phyloP scores from a whole-genome alignment of 2,329 filamentous ascomycete species.

The Orbilia blumenaviensis region DNA sequence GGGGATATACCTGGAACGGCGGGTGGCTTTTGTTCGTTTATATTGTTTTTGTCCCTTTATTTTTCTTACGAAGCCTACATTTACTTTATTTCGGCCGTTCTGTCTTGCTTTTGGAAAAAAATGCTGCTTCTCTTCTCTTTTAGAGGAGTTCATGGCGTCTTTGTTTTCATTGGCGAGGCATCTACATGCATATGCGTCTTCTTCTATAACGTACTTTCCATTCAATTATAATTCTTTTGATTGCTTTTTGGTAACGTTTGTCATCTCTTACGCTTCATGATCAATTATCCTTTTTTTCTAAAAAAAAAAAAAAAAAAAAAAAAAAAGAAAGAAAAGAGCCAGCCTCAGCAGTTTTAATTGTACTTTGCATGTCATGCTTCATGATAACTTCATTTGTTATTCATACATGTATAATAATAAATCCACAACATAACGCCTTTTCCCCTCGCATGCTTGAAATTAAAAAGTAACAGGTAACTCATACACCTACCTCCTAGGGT shows the following conservation, averaged over 20 bases:
- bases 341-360: no score
- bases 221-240: not conserved
- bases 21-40: not conserved
- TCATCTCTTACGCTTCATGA: not conserved
- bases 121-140: not conserved
- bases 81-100: not conserved
- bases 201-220: not conserved
- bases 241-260: not conserved
- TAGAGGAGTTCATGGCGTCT: slow-evolving; percentile 20
- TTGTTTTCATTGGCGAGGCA: slow-evolving; percentile 6
- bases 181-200: not conserved
- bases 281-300: no score
- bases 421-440: not conserved
- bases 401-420: not conserved
- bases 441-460: not conserved
- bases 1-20: slow-evolving; percentile 8
- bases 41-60: not conserved
- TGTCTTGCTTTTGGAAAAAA: slow-evolving; percentile 3
- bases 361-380: not conserved
- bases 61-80: not conserved
- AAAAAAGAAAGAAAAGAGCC: no score
- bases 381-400: not conserved
- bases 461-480: not conserved
- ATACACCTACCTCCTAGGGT: not conserved
- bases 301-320: no score